Evolutionary conservation across 1,284 basidiomycete species (phyloP).

Genomic region (Naganishia albida): DNA sequence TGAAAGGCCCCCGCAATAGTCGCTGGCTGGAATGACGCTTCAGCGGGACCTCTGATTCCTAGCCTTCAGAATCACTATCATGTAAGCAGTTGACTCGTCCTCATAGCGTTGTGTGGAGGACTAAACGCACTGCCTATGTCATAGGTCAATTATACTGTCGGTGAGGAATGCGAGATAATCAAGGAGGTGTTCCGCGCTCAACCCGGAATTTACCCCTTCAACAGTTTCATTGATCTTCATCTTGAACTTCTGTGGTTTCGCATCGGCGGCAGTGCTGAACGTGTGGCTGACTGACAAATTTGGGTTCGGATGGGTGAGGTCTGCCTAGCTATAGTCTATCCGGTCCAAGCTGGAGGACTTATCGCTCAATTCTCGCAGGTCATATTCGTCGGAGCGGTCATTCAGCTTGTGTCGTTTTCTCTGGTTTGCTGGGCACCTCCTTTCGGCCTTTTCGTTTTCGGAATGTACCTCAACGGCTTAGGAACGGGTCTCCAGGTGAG

Average conservation of each 20-base stretch:
- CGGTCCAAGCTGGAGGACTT: background rate
- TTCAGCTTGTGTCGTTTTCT: constrained; percentile 58
- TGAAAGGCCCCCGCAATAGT: constrained; percentile 44
- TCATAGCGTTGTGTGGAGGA: constrained; percentile 50
- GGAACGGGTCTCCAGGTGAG: constrained; percentile 61
- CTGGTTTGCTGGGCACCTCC: constrained; percentile 65
- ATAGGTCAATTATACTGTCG: constrained; percentile 35
- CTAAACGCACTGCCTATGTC: no score
- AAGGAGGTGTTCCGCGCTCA: no score
- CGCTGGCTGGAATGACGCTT: constrained; percentile 65
- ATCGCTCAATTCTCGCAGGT: constrained; percentile 31
- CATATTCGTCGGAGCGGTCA: constrained; percentile 42
- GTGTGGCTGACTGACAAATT: constrained; percentile 59
- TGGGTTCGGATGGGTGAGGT: constrained; percentile 62
- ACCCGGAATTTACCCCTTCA: no score
- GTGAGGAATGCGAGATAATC: background rate
- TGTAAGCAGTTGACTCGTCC: no score
- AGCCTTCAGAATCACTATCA: constrained; percentile 60
- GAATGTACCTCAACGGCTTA: constrained; percentile 64
- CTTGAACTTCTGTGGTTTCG: constrained; percentile 60
- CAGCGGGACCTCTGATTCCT: constrained; percentile 64
- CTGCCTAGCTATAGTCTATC: background rate
- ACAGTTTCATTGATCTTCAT: constrained; percentile 64
- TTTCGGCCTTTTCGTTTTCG: constrained; percentile 66
- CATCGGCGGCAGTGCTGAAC: constrained; percentile 58